Conservation (phyloP, 1,284 basidiomycete species). For the Apiotrichum siamense region DNA sequence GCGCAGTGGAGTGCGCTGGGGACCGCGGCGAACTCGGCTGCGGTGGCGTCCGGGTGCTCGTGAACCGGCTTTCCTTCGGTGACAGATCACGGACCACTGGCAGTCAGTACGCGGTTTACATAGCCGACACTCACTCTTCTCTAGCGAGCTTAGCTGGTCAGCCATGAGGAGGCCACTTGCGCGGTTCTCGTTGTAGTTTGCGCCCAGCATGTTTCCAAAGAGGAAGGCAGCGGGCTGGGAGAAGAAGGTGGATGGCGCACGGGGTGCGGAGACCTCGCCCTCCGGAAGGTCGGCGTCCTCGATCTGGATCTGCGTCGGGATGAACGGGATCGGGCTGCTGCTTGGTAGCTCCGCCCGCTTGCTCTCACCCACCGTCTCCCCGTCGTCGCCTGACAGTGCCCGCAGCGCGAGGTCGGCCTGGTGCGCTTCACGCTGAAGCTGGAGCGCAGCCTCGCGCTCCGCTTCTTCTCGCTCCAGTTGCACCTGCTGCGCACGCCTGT, state of each 20-base stretch:
- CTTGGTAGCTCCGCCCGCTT: neutral
- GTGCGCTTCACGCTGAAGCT: neutral
- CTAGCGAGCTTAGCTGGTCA: conserved; percentile 43
- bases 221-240: too few relatives aligned
- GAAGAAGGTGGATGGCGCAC: conserved; percentile 11
- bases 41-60: neutral
- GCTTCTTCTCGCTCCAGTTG: neutral
- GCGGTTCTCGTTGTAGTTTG: conserved; percentile 26
- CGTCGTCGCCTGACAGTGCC: neutral
- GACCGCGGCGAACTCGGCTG: neutral
- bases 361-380: neutral
- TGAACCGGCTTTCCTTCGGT: conserved; percentile 40
- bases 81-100: conserved; percentile 43
- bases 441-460: neutral
- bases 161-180: conserved; percentile 45
- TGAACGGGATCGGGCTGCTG: neutral
- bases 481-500: neutral
- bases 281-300: neutral
- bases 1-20: too few relatives aligned
- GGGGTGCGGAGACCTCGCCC: conserved; percentile 27
- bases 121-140: conserved; percentile 19
- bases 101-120: neutral
- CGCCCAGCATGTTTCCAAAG: neutral
- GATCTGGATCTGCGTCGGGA: neutral
- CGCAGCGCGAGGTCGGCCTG: neutral